Evolutionary conservation across 228 moss, liverwort and hornwort genomes (phyloP).

Genomic region (Sphagnum fallax): DNA sequence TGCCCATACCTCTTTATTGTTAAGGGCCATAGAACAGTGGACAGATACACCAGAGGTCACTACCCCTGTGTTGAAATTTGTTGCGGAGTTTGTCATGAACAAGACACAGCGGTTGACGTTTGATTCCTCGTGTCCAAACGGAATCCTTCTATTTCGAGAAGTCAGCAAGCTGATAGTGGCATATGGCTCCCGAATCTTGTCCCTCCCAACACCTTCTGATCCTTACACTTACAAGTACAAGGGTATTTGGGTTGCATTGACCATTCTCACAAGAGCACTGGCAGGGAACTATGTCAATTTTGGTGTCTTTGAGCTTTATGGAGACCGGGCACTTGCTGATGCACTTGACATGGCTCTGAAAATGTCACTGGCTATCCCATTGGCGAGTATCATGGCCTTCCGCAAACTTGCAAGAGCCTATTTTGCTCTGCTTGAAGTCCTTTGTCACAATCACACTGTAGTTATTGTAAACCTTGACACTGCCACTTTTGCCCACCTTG

Average conservation of each 20-base stretch:
- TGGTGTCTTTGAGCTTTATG: conserved; percentile 67
- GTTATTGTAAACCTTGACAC: conserved; percentile 62
- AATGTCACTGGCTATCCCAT: conserved; percentile 58
- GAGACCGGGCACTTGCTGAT: conserved; percentile 52
- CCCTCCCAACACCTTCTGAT: conserved; percentile 45
- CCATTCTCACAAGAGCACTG: conserved; percentile 56
- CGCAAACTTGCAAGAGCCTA: conserved; percentile 68
- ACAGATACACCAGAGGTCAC: conserved; percentile 60
- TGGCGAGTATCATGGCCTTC: conserved; percentile 60
- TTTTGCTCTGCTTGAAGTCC: conserved; percentile 57
- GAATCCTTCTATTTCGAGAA: conserved; percentile 42
- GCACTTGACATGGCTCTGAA: conserved; percentile 64
- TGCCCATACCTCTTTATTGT: conserved; percentile 32
- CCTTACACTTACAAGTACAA: conserved; percentile 67
- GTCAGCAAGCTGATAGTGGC: conserved; percentile 64
- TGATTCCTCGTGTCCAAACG: conserved; percentile 61
- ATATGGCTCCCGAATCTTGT: conserved; percentile 55
- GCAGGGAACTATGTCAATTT: conserved; percentile 70
- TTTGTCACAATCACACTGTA: conserved; percentile 61
- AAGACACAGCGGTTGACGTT: conserved; percentile 64
- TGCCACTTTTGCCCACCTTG: conserved; percentile 48
- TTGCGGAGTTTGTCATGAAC: conserved; percentile 55
- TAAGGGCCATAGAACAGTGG: conserved; percentile 69
- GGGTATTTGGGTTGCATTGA: conserved; percentile 65
- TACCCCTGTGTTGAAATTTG: conserved; percentile 47